Conservation (phyloP, 306 rosid species). For the Alnus rubra region DNA sequence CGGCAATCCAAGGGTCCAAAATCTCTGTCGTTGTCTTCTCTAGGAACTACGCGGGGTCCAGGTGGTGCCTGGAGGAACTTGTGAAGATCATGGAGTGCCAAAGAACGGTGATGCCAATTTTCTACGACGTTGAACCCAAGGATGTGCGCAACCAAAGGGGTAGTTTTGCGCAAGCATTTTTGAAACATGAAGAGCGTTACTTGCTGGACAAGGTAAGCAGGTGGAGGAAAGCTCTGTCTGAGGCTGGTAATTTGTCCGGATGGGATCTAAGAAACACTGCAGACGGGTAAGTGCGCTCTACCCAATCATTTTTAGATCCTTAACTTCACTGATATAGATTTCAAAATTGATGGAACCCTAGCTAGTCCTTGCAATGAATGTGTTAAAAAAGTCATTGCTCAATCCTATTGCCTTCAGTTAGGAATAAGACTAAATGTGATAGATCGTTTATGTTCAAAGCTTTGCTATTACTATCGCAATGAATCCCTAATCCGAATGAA, state of each 20-base stretch:
- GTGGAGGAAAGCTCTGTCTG: slow-evolving; percentile 18
- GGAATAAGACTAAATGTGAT: too few species aligned
- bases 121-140: slow-evolving; percentile 5
- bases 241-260: slow-evolving; percentile 23
- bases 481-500: too few species aligned
- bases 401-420: too few species aligned
- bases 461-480: too few species aligned
- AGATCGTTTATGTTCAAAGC: too few species aligned
- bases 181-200: too few species aligned
- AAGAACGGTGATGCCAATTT: neutral
- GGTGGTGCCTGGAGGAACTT: slow-evolving; percentile 22
- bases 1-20: neutral
- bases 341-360: too few species aligned
- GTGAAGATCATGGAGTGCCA: slow-evolving; percentile 10
- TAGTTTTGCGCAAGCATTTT: neutral
- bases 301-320: neutral
- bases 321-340: too few species aligned
- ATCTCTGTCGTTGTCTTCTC: slow-evolving; percentile 7
- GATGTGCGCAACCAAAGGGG: slow-evolving; percentile 17
- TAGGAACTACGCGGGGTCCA: neutral
- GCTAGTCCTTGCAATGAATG: too few species aligned
- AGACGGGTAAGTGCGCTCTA: slow-evolving; percentile 2
- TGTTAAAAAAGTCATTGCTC: too few species aligned
- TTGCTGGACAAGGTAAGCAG: neutral
- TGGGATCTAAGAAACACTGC: slow-evolving; percentile 13